phyloP scores from a whole-genome alignment of 2,329 filamentous ascomycete species.

The Calycina herbarum region DNA sequence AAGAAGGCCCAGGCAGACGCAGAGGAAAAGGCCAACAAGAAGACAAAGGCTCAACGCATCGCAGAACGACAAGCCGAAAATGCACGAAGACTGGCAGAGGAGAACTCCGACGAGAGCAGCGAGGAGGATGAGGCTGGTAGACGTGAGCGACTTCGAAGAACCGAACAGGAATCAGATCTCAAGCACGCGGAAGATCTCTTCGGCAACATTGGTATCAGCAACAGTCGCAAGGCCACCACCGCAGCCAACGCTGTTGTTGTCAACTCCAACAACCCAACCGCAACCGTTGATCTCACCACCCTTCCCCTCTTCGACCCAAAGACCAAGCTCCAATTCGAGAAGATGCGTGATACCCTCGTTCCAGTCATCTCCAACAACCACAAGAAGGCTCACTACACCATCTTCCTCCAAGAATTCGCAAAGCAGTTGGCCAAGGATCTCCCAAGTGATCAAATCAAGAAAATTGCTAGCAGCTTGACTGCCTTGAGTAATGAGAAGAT shows the following conservation, averaged over 20 bases:
- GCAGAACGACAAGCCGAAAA: slow-evolving; percentile 71
- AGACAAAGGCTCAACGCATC: slow-evolving; percentile 82
- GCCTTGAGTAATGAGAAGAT: slow-evolving; percentile 95
- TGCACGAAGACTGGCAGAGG: slow-evolving; percentile 52
- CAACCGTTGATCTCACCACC: slow-evolving; percentile 76
- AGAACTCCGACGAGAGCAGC: slow-evolving; percentile 58
- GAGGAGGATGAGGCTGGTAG: slow-evolving; percentile 71
- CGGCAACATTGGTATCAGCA: slow-evolving; percentile 66
- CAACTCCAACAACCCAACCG: slow-evolving; percentile 71
- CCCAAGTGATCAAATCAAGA: slow-evolving; percentile 93
- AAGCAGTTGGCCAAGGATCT: slow-evolving; percentile 87
- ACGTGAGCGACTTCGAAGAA: slow-evolving; percentile 72
- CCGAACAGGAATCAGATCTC: slow-evolving; percentile 86
- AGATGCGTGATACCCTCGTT: slow-evolving; percentile 73
- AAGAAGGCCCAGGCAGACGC: slow-evolving; percentile 88
- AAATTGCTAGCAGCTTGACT: slow-evolving; percentile 84
- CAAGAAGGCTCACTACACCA: slow-evolving; percentile 86
- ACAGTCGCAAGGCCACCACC: slow-evolving; percentile 66
- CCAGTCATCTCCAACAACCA: slow-evolving; percentile 73
- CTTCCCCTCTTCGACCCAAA: slow-evolving; percentile 86
- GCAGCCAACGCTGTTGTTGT: slow-evolving; percentile 66
- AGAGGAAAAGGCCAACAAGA: slow-evolving; percentile 86
- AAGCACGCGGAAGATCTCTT: slow-evolving; percentile 91
- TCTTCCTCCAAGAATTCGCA: slow-evolving; percentile 88
- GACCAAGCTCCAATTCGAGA: slow-evolving; percentile 83